Conservation (phyloP, 495 filamentous ascomycete genomes). For the Aspergillus homomorphus region DNA sequence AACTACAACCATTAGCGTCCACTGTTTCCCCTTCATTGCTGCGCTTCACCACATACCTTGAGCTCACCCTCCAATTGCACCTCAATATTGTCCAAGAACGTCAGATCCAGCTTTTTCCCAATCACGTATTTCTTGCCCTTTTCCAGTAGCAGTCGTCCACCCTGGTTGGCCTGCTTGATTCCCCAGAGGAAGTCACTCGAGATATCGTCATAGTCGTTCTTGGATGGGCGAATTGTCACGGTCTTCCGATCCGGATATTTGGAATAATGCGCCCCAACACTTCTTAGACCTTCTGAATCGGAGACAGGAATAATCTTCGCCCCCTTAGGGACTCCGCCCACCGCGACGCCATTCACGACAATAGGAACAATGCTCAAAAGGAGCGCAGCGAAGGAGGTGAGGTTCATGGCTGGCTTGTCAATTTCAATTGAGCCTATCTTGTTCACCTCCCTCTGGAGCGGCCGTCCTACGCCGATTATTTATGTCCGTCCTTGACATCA, state of each 20-base stretch:
- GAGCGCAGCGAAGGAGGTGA: constrained; percentile 25
- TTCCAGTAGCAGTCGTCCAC: constrained; percentile 49
- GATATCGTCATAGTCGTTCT: constrained; percentile 52
- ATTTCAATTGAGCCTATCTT: background rate
- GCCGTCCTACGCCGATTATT: background rate
- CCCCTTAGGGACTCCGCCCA: constrained; percentile 23
- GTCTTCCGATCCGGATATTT: constrained; percentile 41
- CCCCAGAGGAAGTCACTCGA: constrained; percentile 51
- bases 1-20: constrained; percentile 32
- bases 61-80: constrained; percentile 56
- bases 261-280: constrained; percentile 28
- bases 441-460: background rate
- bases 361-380: constrained; percentile 22
- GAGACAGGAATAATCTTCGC: constrained; percentile 27
- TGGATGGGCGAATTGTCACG: constrained; percentile 49
- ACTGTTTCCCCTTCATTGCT: background rate
- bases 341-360: constrained; percentile 3
- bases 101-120: constrained; percentile 54
- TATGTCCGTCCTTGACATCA: background rate
- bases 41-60: constrained; percentile 24
- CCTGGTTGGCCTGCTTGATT: constrained; percentile 51
- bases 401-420: constrained; percentile 20
- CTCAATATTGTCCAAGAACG: constrained; percentile 54
- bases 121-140: constrained; percentile 53
- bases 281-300: constrained; percentile 21